Evolutionary conservation across 225 moss, liverwort and hornwort species (phyloP), one percentile per base, ranked within the genome.

Genomic region (Marchantia polymorpha): DNA sequence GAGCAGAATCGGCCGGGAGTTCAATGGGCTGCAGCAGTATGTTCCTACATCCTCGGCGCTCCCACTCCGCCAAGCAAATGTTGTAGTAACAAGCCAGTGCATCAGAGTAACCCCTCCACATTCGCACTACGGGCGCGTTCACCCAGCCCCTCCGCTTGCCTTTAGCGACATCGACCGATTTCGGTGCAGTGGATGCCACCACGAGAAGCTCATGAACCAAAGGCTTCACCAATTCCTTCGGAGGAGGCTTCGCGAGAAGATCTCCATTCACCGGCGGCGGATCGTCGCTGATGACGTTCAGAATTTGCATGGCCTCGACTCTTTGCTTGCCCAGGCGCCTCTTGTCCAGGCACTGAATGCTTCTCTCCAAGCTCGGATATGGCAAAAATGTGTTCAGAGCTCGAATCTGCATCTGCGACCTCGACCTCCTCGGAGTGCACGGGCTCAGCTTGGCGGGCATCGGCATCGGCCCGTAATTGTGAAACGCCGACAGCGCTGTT

Each of bases 221-320:
- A n/a, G 72, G 22, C 12, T 23, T 19, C 11, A 51, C 22, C 3
- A 23, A 10, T n/a, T 72, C 20, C 23, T 72, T 51, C n/a, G 19
- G 1, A 6, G 17, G 47, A 11, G 71, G 7, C 19, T 71, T 10
- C n/a, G 7, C 16, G 11, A 22, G 71, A 22, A 74, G 14, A 17
- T 52, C 30, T 29, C 55, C 56, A 52, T 72, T 11, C 58, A 87
- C 78, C 27, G 85, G 83, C 59, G 81, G 78, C 47, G 85, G 73
- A 74, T 87, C 83, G 23, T 80, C 87, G 82, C 84, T 85, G 69
- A 88, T 86, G 63, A 90, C 77, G 23, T 86, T 86, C 61, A 88
- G 79, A 54, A 90, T 90, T 51, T 90, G 90, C 90, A 81, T 83
- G 52, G 90, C 90, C 80, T 90, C 90, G 70, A 90, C 88, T 17